phyloP scores from a whole-genome alignment of 352 stramenopile species.

The Phytophthora agathidicida region DNA sequence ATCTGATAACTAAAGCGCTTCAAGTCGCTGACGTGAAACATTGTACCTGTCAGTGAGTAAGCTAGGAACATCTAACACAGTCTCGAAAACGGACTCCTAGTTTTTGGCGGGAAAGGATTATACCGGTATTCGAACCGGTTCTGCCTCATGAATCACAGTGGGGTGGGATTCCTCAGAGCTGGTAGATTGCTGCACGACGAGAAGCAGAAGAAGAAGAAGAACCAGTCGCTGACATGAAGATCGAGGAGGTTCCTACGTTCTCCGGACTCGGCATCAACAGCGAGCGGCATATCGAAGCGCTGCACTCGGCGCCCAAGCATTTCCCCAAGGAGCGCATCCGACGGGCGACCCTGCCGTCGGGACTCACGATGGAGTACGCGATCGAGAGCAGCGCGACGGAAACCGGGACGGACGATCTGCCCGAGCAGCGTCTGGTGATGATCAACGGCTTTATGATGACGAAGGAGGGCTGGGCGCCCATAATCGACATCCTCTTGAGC shows the following conservation, averaged over 20 bases:
- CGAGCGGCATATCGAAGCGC: slow-evolving; percentile 38
- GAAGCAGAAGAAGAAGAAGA: too few relatives aligned
- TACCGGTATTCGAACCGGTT: too few relatives aligned
- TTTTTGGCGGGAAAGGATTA: too few relatives aligned
- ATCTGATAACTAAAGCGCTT: slow-evolving; percentile 32
- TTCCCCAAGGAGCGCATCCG: slow-evolving; percentile 33
- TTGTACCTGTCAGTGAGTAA: not conserved
- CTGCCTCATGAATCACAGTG: not conserved
- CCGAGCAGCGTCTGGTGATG: slow-evolving; percentile 45
- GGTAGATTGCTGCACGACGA: not conserved
- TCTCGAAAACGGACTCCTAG: slow-evolving; percentile 41
- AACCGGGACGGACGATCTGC: slow-evolving; percentile 17
- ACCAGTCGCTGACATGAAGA: slow-evolving; percentile 26
- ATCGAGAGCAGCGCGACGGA: slow-evolving; percentile 22
- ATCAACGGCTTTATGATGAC: slow-evolving; percentile 50
- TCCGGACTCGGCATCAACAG: slow-evolving; percentile 27
- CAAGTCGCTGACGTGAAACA: slow-evolving; percentile 19
- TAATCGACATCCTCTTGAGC: slow-evolving; percentile 43
- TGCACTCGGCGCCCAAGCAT: slow-evolving; percentile 36
- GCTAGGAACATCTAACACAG: slow-evolving; percentile 11
- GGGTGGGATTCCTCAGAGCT: too few relatives aligned
- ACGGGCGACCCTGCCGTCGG: slow-evolving; percentile 26
- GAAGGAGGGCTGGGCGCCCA: slow-evolving; percentile 48
- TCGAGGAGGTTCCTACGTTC: slow-evolving; percentile 26
- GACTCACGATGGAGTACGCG: slow-evolving; percentile 40